Evolutionary conservation across 345 rosid species (phyloP).

Genomic region (Trapa incisa): DNA sequence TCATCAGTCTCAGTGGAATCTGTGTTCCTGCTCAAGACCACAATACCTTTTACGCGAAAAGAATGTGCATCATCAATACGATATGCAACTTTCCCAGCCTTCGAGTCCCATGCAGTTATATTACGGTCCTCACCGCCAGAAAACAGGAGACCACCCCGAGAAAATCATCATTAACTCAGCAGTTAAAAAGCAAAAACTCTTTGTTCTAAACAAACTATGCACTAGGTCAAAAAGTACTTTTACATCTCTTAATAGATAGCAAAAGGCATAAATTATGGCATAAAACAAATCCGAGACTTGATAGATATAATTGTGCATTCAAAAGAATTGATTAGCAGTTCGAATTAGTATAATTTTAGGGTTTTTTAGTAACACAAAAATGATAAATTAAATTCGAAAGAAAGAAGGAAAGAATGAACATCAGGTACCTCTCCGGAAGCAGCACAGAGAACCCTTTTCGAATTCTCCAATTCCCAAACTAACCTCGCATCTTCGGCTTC

Average conservation of each 20-base stretch:
- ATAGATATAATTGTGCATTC: not conserved
- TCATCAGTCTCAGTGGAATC: slow-evolving; percentile 31
- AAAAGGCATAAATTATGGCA: too few species aligned
- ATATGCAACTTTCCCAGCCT: slow-evolving; percentile 65
- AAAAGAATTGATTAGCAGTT: too few species aligned
- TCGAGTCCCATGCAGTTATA: slow-evolving; percentile 85
- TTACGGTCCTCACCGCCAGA: slow-evolving; percentile 82
- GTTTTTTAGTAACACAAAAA: too few species aligned
- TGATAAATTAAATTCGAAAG: too few species aligned
- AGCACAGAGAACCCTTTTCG: slow-evolving; percentile 64
- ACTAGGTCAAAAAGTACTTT: too few species aligned
- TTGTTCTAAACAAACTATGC: too few species aligned
- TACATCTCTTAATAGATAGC: too few species aligned
- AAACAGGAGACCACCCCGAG: slow-evolving; percentile 59
- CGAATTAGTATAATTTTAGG: not conserved
- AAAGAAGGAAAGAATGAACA: too few species aligned
- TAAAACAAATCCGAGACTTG: not conserved
- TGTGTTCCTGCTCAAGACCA: slow-evolving; percentile 42
- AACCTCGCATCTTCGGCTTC: slow-evolving; percentile 77
- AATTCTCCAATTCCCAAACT: slow-evolving; percentile 44
- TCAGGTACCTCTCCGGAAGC: slow-evolving; percentile 66
- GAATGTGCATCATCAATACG: slow-evolving; percentile 68
- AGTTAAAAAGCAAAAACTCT: not conserved
- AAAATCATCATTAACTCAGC: not conserved
- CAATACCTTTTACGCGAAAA: slow-evolving; percentile 79